Base-by-base conservation (phyloP, 441 rosid genomes). In the Gossypium lobatum region DNA sequence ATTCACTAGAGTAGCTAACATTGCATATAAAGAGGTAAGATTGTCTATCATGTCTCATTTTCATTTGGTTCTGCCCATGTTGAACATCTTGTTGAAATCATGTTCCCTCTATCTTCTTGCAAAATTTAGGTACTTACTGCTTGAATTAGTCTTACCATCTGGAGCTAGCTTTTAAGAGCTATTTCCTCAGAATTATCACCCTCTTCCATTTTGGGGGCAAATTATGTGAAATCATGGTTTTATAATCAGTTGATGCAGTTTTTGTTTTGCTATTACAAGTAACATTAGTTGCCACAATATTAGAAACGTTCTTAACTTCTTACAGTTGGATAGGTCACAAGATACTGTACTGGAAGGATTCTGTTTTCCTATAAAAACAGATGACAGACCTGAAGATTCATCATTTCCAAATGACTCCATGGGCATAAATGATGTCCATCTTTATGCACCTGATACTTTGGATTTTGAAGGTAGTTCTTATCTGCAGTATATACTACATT, bases 381-480 rank as follows among this genome's bases (percentile, higher is more conserved):
- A 84, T 68, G 62, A 70, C 64, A 84, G 73, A 79, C 72, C 70
- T 73, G 76, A 71, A 45, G 74, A 78, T 77, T 74, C 75, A 68
- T 60, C 34, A 64, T 73, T 74, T 76, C 39, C 77, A 25, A 70
- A 76, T 57, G 85, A 80, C 52, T 77, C 84, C 76, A 75, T 64
- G 64, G 74, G 69, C 42, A 78, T 70, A 70, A 70, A 72, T 68
- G 80, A 37, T 75, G 65, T 65, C 75, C 67, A 76, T 81, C 86
- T 86, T 79, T 88, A 72, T 82, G 93, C 81, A 37, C 92, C 90
- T 31, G 91, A 87, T 76, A 83, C 92, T 28, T 80, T 87, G 72
- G 97, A 88, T 65, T 78, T 71, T 34, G 76, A 80, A 87, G 97
- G 97, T 95, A 81, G 34, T 75, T 61, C 68, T 64, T 39, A 16